Evolutionary conservation across 495 filamentous ascomycete species (phyloP).

Genomic region (Hypoxylon subgilvum): DNA sequence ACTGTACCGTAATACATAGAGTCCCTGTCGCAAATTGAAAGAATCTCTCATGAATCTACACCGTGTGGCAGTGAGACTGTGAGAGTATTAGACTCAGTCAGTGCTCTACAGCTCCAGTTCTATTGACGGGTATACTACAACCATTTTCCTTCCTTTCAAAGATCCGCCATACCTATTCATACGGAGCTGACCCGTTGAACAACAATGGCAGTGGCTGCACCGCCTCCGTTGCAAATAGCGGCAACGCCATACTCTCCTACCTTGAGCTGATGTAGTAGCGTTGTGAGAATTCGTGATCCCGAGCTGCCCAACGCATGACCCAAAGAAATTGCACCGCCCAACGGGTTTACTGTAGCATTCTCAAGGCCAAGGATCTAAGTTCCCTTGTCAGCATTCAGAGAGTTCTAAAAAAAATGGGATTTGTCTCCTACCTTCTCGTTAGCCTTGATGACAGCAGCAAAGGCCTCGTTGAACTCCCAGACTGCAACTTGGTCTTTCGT

Average conservation of each 20-base stretch:
- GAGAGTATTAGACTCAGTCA: too few relatives aligned
- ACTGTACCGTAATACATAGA: too few relatives aligned
- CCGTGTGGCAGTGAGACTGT: too few relatives aligned
- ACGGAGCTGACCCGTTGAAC: conserved; percentile 83
- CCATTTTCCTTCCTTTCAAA: background rate
- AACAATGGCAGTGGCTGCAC: conserved; percentile 88
- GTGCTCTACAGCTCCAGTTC: background rate
- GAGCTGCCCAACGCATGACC: conserved; percentile 95
- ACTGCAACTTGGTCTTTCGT: conserved; percentile 85
- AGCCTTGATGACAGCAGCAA: conserved; percentile 93
- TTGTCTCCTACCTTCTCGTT: conserved; percentile 74
- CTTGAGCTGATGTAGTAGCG: conserved; percentile 86
- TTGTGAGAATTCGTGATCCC: conserved; percentile 88
- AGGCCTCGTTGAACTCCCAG: conserved; percentile 99
- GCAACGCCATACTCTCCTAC: conserved; percentile 92
- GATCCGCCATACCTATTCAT: conserved; percentile 32
- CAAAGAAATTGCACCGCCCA: conserved; percentile 91
- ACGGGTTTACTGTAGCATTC: conserved; percentile 77
- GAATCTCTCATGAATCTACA: too few relatives aligned
- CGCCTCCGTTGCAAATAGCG: conserved; percentile 96
- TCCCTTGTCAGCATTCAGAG: conserved; percentile 35
- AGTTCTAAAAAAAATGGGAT: background rate
- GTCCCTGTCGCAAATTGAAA: too few relatives aligned
- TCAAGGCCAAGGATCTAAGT: conserved; percentile 77
- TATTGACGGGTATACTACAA: conserved; percentile 3